Base-by-base conservation (phyloP, 352 stramenopile genomes). In the Pilasporangium apinafurcum region DNA sequence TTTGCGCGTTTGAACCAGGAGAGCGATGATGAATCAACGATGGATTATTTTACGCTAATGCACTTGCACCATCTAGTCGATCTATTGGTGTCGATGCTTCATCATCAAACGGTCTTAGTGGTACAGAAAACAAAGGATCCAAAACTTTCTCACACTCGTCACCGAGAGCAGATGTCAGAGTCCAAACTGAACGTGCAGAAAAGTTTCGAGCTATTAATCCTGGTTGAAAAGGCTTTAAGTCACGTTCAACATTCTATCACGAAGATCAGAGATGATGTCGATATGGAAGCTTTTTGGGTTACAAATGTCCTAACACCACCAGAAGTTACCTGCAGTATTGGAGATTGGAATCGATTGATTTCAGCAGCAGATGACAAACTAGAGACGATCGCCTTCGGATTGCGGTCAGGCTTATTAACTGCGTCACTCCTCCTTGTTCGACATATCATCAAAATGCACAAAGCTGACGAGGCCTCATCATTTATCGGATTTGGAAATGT, bases 31-130 rank as follows among this genome's bases (percentile, higher is more conserved):
- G 44, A 68, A 37, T 48, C 68, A 29, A 18, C 43, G 8, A 56
- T 88, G 5, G 75, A 88, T 36, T 58, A 68, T 29, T 68, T 83
- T 37, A 63, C 70, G 28, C 30, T 85, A 29, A 30, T 56, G 8
- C 69, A 88, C 42, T 35, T 85, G 2, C 51, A 67, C 21, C 48
- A 69, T 36, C 50, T 85, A 8, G 58, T 78, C 14, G 56, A 79
- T 34, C 60, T 88, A n/a, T 48, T 88, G 10, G 69, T 83, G 8
- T 78, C 75, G 14, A 88, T 88, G 75, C 48, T 88, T 4, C 75
- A 88, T 26, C 75, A 88, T 32, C 75, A 88, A 21, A 52, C 83
- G 14, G 72, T 62, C 32, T 37, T 82, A 5, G 67, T 85, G 8
- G 43, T 87, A 13, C 56, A 53, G 25, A 88, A 85, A 58, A 81